phyloP scores from a whole-genome alignment of 148 eudicot species.

The Pouteria glomerata region DNA sequence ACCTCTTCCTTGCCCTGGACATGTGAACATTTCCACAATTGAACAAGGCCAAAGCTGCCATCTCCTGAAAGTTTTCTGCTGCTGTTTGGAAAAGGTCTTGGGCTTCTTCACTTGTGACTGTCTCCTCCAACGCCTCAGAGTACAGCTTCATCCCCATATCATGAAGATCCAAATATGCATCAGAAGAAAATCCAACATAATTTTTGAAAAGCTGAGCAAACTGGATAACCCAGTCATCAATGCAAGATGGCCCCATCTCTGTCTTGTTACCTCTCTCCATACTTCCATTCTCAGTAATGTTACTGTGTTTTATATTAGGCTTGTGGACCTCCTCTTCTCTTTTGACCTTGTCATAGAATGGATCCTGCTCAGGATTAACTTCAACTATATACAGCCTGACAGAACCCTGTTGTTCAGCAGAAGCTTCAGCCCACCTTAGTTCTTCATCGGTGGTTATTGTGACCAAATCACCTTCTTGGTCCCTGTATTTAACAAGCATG shows the following conservation, averaged over 20 bases:
- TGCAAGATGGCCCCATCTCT: constrained; percentile 25
- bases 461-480: constrained; percentile 89
- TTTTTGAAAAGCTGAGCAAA: constrained; percentile 88
- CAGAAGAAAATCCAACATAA: constrained; percentile 81
- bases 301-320: constrained; percentile 12
- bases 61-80: constrained; percentile 79
- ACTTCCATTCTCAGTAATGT: constrained; percentile 19
- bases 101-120: constrained; percentile 79
- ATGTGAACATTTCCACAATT: constrained; percentile 96
- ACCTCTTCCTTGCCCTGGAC: constrained; percentile 78
- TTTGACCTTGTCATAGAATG: constrained; percentile 43
- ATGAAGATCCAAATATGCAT: constrained; percentile 77
- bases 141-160: constrained; percentile 81
- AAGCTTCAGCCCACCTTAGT: constrained; percentile 79
- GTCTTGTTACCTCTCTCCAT: constrained; percentile 20
- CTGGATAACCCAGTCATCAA: constrained; percentile 83
- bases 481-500: constrained; percentile 75
- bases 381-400: constrained; percentile 64
- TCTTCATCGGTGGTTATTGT: constrained; percentile 78
- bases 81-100: constrained; percentile 62
- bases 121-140: constrained; percentile 91
- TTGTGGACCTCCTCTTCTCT: constrained; percentile 17
- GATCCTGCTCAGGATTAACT: constrained; percentile 81
- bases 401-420: constrained; percentile 39
- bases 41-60: constrained; percentile 90